Base-by-base conservation (phyloP, 257 asterid species). In the Solanum microdontum region DNA sequence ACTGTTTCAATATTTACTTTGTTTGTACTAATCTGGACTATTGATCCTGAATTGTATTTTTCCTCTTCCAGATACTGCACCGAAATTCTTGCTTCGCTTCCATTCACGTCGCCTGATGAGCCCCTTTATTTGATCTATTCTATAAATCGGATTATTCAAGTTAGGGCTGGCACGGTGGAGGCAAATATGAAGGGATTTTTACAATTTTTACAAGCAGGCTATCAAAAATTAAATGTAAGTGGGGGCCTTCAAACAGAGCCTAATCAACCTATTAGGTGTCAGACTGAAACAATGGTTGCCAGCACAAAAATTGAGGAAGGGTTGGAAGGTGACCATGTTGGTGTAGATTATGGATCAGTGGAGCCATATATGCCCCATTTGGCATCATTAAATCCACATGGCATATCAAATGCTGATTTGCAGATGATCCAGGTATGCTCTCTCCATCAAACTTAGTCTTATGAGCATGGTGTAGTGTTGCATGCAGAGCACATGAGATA, bases 81-180 rank as follows among this genome's bases (percentile, higher is more conserved):
- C 14, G 98, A 97, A 91, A 94, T 97, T 91, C 98, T 97, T 89
- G 95, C 99, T 80, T 88, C 93, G 93, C 95, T 97, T 83, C 99
- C 99, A 60, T 96, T 97, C 91, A 87, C 94, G 11, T 87, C 92
- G 26, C 98, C 99, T 24, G 99, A 97, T 88, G 99, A 96, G 91
- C 99, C 99, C 90, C 98, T 97, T 79, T 97, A 97, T 92, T 92
- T 97, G 90, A 92, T 97, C 83, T 95, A 95, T 90, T 87, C 93
- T 55, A 96, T 97, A 90, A 97, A 97, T 87, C 97, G 99, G 88
- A 92, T 93, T 85, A 94, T 94, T 75, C 99, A 97, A 95, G 99
- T 96, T 86, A 92, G 99, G 91, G 92, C 98, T 62, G 99, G 99
- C 87, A 91, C 91, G 24, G 88, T 96, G 82, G 99, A 97, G 90